Base-by-base conservation (phyloP, 1,284 basidiomycete species). In the Cystobasidiaceae sp. region DNA sequence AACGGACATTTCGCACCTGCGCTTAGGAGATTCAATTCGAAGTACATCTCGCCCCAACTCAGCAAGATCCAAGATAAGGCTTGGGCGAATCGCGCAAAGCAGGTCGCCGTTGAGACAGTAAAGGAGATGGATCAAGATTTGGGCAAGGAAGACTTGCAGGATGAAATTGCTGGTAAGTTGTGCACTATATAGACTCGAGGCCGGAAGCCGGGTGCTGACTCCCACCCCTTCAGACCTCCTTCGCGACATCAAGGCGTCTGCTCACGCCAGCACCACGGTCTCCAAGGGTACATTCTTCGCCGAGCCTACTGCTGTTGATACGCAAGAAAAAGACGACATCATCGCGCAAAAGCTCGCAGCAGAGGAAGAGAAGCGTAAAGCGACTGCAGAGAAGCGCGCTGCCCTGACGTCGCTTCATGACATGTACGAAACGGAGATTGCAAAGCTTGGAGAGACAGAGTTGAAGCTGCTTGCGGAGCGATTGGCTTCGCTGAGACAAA, bases 31-130 rank as follows among this genome's bases (percentile, higher is more conserved):
- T 72, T 74, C 65, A 72, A 71, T 56, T 68, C 65, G 39, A 56
- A 67, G 25, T 74, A 71, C 61, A 69, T 74, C 59, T 66, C 67
- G 13, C 73, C 73, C 4, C 73, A 74, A 56, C 41, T 73, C 21
- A 71, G 68, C 63, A 73, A 72, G 68, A 72, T 74, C 50, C 44
- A 60, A 23, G 73, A 71, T 43, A 60, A 70, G 21, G 70, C 72
- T 44, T 72, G 69, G 45, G 71, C 72, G 55, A 71, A 72, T 65
- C 69, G 66, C 57, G 60, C 64, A 19, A 48, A 50, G n/a, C 34
- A 50, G 17, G 67, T 56, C 5, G 70, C 72, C 3, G 39, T 50
- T 17, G 67, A 70, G 32, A 55, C 55, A n/a, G 68, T 71, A 0
- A 67, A 67, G 17, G 57, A 70, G 48, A 64, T 62, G 23, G 62